phyloP scores from a whole-genome alignment of 805 yeast genomes.

The Metschnikowia sp. region DNA sequence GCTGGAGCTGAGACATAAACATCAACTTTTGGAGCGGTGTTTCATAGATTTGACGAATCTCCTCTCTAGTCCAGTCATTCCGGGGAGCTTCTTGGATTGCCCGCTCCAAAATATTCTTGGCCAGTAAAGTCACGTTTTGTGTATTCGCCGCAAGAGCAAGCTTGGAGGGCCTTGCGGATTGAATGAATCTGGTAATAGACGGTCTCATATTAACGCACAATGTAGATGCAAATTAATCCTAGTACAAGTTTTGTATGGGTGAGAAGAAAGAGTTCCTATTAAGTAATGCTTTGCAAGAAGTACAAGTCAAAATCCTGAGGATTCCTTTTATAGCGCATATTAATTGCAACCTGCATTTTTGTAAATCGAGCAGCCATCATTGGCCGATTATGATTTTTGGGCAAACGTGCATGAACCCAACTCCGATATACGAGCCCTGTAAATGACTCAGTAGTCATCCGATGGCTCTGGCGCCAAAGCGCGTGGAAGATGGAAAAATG shows the following conservation, averaged over 20 bases:
- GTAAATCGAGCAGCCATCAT: neutral
- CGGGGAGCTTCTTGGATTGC: constrained; percentile 11
- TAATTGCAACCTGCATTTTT: neutral
- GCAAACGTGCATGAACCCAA: constrained; percentile 4
- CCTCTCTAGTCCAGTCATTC: constrained; percentile 56
- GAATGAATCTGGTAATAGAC: constrained; percentile 3
- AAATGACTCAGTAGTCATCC: constrained; percentile 10
- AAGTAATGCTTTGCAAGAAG: too few relatives aligned
- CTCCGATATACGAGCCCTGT: constrained; percentile 2
- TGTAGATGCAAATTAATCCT: constrained; percentile 2
- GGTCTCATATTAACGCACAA: neutral
- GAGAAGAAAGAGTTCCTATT: too few relatives aligned
- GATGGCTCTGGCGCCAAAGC: neutral
- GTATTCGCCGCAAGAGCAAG: neutral
- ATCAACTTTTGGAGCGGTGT: constrained; percentile 65
- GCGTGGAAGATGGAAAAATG: constrained; percentile 3
- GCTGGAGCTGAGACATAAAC: constrained; percentile 60
- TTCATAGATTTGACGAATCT: constrained; percentile 57
- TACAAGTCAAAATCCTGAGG: too few relatives aligned
- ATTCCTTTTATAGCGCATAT: too few relatives aligned
- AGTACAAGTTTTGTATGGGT: too few relatives aligned
- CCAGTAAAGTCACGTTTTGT: neutral
- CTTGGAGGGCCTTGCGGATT: neutral
- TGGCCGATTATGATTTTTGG: constrained; percentile 4
- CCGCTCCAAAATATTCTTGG: constrained; percentile 1